Conservation (phyloP, 148 eudicot genomes). For the Silene latifolia region DNA sequence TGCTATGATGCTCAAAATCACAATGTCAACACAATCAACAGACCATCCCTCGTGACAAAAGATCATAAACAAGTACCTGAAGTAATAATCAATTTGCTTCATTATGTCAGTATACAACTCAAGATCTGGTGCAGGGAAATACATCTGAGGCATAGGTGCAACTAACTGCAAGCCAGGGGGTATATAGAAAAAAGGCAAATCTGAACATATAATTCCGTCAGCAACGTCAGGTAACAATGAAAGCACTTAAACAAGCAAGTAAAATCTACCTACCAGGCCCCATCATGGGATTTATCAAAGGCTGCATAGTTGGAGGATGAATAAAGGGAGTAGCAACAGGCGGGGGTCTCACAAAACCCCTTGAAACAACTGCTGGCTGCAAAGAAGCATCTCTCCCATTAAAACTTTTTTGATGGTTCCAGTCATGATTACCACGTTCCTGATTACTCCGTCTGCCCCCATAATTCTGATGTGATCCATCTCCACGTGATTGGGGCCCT, state of each 20-base stretch:
- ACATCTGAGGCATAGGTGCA: constrained; percentile 42
- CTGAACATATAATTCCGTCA: constrained; percentile 35
- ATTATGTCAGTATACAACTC: constrained; percentile 48
- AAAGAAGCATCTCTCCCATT: constrained; percentile 53
- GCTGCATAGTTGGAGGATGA: constrained; percentile 43
- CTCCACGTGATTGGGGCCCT: constrained; percentile 63
- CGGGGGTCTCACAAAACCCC: constrained; percentile 47
- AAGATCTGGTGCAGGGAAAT: constrained; percentile 43
- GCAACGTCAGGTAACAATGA: constrained; percentile 7
- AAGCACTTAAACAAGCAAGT: constrained; percentile 3
- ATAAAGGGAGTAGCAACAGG: constrained; percentile 39
- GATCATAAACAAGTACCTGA: constrained; percentile 48
- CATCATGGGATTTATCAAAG: constrained; percentile 41
- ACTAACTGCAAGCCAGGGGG: constrained; percentile 46
- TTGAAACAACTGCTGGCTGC: constrained; percentile 47
- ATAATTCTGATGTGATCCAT: constrained; percentile 57
- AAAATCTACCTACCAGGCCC: constrained; percentile 41
- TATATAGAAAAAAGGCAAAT: constrained; percentile 34
- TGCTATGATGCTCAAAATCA: constrained; percentile 7
- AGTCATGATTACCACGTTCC: constrained; percentile 66
- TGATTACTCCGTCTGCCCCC: constrained; percentile 58
- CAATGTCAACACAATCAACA: background rate
- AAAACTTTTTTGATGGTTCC: constrained; percentile 56
- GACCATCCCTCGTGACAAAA: background rate
- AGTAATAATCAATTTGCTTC: constrained; percentile 79